Evolutionary conservation across 768 basidiomycete genomes (phyloP).

Genomic region (Hygrocybe punicea): DNA sequence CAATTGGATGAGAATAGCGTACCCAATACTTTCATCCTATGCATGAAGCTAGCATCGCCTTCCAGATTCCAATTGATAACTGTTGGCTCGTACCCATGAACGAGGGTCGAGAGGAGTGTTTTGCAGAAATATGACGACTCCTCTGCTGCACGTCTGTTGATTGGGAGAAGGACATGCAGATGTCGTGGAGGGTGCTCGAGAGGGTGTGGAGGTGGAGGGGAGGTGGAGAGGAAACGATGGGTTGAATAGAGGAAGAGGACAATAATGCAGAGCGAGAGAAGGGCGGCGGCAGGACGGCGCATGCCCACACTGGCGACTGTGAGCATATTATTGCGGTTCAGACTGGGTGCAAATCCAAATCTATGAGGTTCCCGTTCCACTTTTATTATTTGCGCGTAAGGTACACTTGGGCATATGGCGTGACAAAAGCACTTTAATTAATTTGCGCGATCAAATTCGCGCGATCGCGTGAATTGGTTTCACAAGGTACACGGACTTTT

Average conservation of each 20-base stretch:
- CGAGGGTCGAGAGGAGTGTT: conserved; percentile 11
- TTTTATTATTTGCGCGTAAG: too few relatives aligned
- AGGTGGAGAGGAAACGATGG: background rate
- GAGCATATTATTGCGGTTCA: too few relatives aligned
- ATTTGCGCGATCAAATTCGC: too few relatives aligned
- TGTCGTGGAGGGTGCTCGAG: background rate
- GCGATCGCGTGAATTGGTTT: too few relatives aligned
- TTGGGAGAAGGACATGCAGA: conserved; percentile 3
- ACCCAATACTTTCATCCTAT: conserved; percentile 14
- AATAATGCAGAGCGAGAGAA: background rate
- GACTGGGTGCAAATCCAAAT: too few relatives aligned
- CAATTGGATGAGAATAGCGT: background rate
- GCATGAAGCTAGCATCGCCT: conserved; percentile 10
- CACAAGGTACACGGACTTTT: too few relatives aligned
- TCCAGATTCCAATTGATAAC: conserved; percentile 13
- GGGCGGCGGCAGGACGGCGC: background rate
- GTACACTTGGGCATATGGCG: too few relatives aligned
- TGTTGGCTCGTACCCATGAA: conserved; percentile 12
- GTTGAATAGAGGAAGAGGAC: background rate
- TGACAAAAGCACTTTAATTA: too few relatives aligned
- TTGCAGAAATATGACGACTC: conserved; percentile 6
- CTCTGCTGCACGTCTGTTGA: conserved; percentile 2
- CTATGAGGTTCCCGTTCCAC: too few relatives aligned
- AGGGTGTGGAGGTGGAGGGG: background rate
- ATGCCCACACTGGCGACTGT: background rate